phyloP scores from a whole-genome alignment of 441 rosid genomes.

The Pelargonium myrrhifolium region DNA sequence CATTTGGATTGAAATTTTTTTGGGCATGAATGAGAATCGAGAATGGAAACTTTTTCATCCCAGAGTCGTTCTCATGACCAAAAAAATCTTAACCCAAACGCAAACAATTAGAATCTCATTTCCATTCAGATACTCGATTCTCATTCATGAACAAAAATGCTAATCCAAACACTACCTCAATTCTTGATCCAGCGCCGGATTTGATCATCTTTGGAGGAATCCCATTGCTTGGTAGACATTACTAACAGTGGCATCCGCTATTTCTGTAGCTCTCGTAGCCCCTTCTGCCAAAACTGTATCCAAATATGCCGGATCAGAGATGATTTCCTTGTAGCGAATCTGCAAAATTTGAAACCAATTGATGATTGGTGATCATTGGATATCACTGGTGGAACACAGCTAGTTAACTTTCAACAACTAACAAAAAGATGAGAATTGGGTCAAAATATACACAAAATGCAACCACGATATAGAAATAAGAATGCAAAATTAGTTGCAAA shows the following conservation, averaged over 20 bases:
- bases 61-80: no score
- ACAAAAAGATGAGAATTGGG: no score
- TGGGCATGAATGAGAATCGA: no score
- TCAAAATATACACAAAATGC: no score
- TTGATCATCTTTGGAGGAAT: conserved; percentile 43
- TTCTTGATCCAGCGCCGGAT: conserved; percentile 13
- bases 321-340: conserved; percentile 55
- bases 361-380: conserved; percentile 15
- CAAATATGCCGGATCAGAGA: conserved; percentile 53
- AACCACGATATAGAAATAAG: no score
- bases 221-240: conserved; percentile 81
- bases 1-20: no score
- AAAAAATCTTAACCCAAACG: no score
- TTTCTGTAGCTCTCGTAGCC: conserved; percentile 52
- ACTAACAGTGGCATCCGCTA: conserved; percentile 55
- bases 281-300: conserved; percentile 60
- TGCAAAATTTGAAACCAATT: conserved; percentile 22
- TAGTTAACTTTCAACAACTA: not conserved
- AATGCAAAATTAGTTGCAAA: no score
- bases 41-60: no score
- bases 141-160: no score
- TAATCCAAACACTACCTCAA: not conserved
- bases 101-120: no score
- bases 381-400: conserved; percentile 9
- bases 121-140: no score